phyloP scores from a whole-genome alignment of 2,329 filamentous ascomycete species.

The Arthrobotrys sphaeroides region DNA sequence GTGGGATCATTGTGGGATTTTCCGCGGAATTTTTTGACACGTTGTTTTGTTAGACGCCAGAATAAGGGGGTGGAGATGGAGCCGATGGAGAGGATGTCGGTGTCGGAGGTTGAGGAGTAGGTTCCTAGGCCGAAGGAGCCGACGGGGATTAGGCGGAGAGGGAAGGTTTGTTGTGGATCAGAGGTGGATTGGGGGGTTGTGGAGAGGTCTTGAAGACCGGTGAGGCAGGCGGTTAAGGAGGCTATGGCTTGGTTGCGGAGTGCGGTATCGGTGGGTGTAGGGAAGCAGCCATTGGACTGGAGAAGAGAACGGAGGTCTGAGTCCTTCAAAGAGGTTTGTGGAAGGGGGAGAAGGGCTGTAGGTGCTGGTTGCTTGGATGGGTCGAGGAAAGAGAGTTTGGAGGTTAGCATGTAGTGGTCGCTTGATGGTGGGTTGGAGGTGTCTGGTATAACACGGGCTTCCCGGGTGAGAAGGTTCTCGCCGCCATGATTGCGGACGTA shows the following conservation, averaged over 20 bases:
- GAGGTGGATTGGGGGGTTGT: slow-evolving; percentile 34
- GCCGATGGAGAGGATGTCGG: slow-evolving; percentile 74
- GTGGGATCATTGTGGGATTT: slow-evolving; percentile 47
- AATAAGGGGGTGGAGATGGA: slow-evolving; percentile 71
- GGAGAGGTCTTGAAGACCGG: slow-evolving; percentile 58
- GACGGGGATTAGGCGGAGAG: slow-evolving; percentile 69
- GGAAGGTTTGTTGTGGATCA: slow-evolving; percentile 58
- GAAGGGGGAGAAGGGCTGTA: slow-evolving; percentile 39
- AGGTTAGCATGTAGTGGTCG: slow-evolving; percentile 69
- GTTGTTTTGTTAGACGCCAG: slow-evolving; percentile 69
- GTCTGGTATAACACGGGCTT: slow-evolving; percentile 7
- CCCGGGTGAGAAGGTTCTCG: slow-evolving; percentile 45
- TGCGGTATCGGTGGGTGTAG: slow-evolving; percentile 63
- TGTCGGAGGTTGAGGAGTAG: slow-evolving; percentile 70
- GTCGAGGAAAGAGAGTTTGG: slow-evolving; percentile 59
- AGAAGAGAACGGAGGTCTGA: slow-evolving; percentile 62
- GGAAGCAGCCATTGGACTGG: slow-evolving; percentile 62
- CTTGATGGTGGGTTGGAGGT: slow-evolving; percentile 60
- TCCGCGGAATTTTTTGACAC: slow-evolving; percentile 64
- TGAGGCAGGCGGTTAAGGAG: slow-evolving; percentile 63
- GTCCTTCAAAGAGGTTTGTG: slow-evolving; percentile 54
- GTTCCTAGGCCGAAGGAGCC: slow-evolving; percentile 73
- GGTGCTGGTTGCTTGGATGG: slow-evolving; percentile 61
- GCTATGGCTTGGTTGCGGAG: slow-evolving; percentile 64
- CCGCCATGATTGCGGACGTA: slow-evolving; percentile 64